Evolutionary conservation across 129 eudicot genomes (phyloP), one percentile per base, ranked within the genome.

Genomic region (Lactuca sativa): DNA sequence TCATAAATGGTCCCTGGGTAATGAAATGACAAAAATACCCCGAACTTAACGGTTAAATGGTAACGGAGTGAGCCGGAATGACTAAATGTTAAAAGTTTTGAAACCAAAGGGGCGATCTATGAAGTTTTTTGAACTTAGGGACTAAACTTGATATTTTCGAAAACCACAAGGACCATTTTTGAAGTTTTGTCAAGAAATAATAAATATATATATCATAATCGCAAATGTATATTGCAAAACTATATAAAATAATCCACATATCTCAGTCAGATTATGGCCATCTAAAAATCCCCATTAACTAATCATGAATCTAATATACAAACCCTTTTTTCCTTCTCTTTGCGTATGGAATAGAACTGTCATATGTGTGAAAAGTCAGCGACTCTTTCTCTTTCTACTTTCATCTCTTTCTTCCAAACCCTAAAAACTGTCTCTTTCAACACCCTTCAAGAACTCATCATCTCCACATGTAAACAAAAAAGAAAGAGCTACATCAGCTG

Each of bases 291-390:
- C 63, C 73, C 67, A 56, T 66, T 66, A 75, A 75, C 79, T 66
- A 57, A 75, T 66, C 79, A 75, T 66, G 62, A 66, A 56, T 75
- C 79, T 36, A 66, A 32, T 71, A 78, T 70, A 61, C 77, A 72
- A 73, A 62, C 61, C 64, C 49, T 56, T 64, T 69, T 77, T 70
- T 74, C 54, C 59, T 71, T 70, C 72, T 64, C 68, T 72, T 77
- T 77, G 86, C 85, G 89, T 84, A 74, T 76, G 70, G 77, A 77
- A 71, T 73, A 64, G 81, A 75, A 33, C 67, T 59, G 77, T 85
- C 83, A 73, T 79, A 37, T 70, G 75, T 69, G 70, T 79, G 21
- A 73, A 86, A 89, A 89, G 96, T 89, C 96, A 89, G 86, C 90
- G 82, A 66, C 88, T 80, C 77, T 66, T 77, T 66, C 81, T 72